These are phyloP conservation scores for Aspergillus steynii DNA, from an alignment of 495 filamentous ascomycete genomes.

Conservation along the genomic window DNA sequence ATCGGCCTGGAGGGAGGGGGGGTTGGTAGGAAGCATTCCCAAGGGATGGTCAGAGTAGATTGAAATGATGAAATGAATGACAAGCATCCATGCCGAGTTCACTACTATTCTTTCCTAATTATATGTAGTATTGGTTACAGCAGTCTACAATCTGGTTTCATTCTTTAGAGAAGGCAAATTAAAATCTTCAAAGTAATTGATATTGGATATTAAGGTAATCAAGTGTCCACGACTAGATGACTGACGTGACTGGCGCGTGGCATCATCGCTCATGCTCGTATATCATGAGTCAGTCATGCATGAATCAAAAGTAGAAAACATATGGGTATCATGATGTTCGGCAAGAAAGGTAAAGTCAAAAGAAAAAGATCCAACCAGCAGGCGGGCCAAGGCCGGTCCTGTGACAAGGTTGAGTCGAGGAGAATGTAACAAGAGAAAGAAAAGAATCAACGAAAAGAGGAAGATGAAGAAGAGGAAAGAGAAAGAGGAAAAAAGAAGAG, in stretches of 20 bases:
- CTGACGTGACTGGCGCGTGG: background rate
- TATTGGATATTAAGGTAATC: background rate
- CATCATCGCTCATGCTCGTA: background rate
- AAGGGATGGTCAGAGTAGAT: too few relatives aligned
- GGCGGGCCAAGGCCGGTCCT: background rate
- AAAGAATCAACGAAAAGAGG: background rate
- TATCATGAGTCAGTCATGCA: background rate
- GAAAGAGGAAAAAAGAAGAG: conserved; percentile 3
- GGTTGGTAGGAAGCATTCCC: too few relatives aligned
- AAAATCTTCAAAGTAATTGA: background rate
- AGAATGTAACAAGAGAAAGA: background rate
- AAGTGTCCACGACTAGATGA: background rate
- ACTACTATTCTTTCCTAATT: too few relatives aligned
- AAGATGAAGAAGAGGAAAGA: conserved; percentile 6
- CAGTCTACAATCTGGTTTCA: too few relatives aligned
- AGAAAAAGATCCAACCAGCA: conserved; percentile 1
- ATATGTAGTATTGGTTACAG: too few relatives aligned
- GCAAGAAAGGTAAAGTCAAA: conserved; percentile 10
- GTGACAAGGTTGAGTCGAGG: background rate
- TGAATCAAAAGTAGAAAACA: conserved; percentile 21
- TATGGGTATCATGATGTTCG: conserved; percentile 26
- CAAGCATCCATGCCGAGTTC: too few relatives aligned
- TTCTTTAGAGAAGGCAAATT: too few relatives aligned
- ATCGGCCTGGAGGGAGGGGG: background rate
- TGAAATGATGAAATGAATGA: too few relatives aligned